Evolutionary conservation across 2,329 filamentous ascomycete species (phyloP).

Genomic region (Ophiosphaerella korrae): DNA sequence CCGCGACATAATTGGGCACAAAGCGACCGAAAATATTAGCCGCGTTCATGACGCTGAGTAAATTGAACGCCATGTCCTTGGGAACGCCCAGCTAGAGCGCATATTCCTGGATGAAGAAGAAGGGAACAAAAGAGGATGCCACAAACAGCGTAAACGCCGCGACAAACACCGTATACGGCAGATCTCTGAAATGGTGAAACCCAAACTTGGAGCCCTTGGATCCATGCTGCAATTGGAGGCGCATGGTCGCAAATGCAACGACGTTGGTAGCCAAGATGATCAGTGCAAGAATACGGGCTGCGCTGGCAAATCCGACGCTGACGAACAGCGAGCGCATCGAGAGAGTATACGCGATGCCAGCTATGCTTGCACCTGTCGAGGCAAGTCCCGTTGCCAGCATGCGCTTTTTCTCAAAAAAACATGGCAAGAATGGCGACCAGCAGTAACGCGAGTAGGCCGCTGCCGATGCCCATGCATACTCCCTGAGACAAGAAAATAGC

Average conservation of each 20-base stretch:
- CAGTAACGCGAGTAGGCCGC: slow-evolving; percentile 35
- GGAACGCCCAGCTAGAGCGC: slow-evolving; percentile 19
- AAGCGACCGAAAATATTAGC: slow-evolving; percentile 53
- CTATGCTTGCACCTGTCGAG: slow-evolving; percentile 41
- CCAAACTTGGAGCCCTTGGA: slow-evolving; percentile 16
- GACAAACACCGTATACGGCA: slow-evolving; percentile 22
- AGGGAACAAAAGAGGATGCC: slow-evolving; percentile 19
- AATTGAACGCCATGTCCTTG: slow-evolving; percentile 62
- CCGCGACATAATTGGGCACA: slow-evolving; percentile 49
- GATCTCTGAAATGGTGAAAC: slow-evolving; percentile 22
- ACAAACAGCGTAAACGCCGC: slow-evolving; percentile 21
- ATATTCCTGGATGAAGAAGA: slow-evolving; percentile 30
- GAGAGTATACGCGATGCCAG: slow-evolving; percentile 41
- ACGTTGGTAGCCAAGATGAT: slow-evolving; percentile 15
- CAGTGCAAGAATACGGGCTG: slow-evolving; percentile 25
- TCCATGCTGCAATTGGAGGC: slow-evolving; percentile 17
- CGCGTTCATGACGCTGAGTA: slow-evolving; percentile 69
- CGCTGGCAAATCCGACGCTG: slow-evolving; percentile 37
- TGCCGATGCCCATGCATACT: slow-evolving; percentile 40
- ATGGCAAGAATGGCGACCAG: slow-evolving; percentile 36
- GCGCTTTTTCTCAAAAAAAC: slow-evolving; percentile 45
- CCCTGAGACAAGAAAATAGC: slow-evolving; percentile 42
- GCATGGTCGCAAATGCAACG: slow-evolving; percentile 18
- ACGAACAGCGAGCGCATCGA: slow-evolving; percentile 37
- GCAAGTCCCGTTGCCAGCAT: slow-evolving; percentile 41